A percentile compares a stretch with the other conserved stretches of the same genome.
Evolutionary conservation across 345 rosid genomes (phyloP).

Genomic region (Eucalyptus marginata): DNA sequence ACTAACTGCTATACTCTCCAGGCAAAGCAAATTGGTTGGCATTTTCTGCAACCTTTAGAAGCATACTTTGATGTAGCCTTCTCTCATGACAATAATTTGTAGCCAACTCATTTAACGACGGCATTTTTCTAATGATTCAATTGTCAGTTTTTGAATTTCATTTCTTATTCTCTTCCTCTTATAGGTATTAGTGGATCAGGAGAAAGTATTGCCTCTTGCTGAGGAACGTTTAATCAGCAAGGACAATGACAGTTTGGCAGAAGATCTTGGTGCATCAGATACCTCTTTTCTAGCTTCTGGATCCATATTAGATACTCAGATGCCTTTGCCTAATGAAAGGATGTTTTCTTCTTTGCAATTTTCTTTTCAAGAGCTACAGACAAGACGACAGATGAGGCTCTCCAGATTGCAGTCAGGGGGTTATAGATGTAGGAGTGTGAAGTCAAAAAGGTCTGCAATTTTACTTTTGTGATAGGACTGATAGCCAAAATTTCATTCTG

Average conservation of each 20-base stretch:
- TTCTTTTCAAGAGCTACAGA: constrained; percentile 51
- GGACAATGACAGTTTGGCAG: constrained; percentile 11
- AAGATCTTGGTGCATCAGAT: constrained; percentile 17
- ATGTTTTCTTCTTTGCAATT: constrained; percentile 55
- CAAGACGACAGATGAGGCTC: constrained; percentile 55
- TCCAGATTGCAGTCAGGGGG: constrained; percentile 27
- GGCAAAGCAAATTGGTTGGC: not conserved
- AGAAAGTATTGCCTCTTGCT: constrained; percentile 10
- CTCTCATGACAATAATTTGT: not conserved
- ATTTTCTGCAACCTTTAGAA: not conserved
- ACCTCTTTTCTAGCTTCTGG: constrained; percentile 22
- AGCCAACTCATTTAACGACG: not conserved
- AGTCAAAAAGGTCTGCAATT: constrained; percentile 23
- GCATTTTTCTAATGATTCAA: not conserved
- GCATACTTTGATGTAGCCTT: not conserved
- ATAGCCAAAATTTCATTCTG: not conserved
- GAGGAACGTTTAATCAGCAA: constrained; percentile 12
- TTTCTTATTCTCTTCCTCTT: not conserved
- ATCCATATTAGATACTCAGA: constrained; percentile 27
- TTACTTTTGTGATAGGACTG: not conserved
- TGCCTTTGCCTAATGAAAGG: constrained; percentile 34
- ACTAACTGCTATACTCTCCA: not conserved
- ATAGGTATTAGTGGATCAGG: constrained; percentile 23
- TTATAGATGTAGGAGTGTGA: constrained; percentile 17
- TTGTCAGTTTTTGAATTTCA: not conserved